These are phyloP conservation scores for Penicillium flavigenum DNA, from an alignment of 495 filamentous ascomycete species.

Conservation along the genomic window DNA sequence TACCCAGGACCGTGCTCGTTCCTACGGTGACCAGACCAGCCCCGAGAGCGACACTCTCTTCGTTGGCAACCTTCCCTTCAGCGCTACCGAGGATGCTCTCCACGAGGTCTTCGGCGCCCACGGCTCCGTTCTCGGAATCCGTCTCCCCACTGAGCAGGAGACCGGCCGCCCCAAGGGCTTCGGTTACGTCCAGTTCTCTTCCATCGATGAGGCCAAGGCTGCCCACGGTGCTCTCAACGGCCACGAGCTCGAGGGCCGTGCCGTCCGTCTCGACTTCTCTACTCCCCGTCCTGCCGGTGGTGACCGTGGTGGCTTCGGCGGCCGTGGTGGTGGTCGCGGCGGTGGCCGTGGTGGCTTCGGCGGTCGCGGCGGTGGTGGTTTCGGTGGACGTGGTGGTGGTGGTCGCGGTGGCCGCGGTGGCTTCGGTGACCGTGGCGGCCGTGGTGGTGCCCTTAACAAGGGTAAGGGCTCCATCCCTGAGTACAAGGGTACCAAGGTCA, in stretches of 20 bases:
- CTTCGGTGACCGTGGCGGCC: conserved; percentile 40
- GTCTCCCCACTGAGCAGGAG: conserved; percentile 88
- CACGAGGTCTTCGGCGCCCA: conserved; percentile 71
- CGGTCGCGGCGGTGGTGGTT: conserved; percentile 47
- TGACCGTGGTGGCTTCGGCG: conserved; percentile 49
- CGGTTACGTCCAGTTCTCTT: conserved; percentile 84
- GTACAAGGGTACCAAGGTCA: conserved; percentile 90
- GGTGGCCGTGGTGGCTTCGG: conserved; percentile 48
- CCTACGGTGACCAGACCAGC: conserved; percentile 76
- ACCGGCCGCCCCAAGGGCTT: conserved; percentile 89
- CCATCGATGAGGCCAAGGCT: conserved; percentile 79
- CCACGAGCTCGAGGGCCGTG: conserved; percentile 70
- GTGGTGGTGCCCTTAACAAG: conserved; percentile 54
- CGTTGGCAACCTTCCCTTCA: conserved; percentile 89
- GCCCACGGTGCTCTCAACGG: conserved; percentile 77
- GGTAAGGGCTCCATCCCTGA: conserved; percentile 76
- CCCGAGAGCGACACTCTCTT: conserved; percentile 86
- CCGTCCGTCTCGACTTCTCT: conserved; percentile 87
- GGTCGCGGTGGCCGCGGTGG: conserved; percentile 42
- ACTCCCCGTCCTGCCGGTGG: conserved; percentile 62
- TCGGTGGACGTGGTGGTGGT: conserved; percentile 51
- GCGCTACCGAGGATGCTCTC: conserved; percentile 73
- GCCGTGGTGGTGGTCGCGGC: conserved; percentile 51
- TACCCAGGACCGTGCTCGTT: conserved; percentile 64
- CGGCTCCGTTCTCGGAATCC: conserved; percentile 70